Percentiles rank a stretch among this genome's conserved stretches.
Conservation (phyloP, 1,284 basidiomycete genomes). For the Cerrena zonata region DNA sequence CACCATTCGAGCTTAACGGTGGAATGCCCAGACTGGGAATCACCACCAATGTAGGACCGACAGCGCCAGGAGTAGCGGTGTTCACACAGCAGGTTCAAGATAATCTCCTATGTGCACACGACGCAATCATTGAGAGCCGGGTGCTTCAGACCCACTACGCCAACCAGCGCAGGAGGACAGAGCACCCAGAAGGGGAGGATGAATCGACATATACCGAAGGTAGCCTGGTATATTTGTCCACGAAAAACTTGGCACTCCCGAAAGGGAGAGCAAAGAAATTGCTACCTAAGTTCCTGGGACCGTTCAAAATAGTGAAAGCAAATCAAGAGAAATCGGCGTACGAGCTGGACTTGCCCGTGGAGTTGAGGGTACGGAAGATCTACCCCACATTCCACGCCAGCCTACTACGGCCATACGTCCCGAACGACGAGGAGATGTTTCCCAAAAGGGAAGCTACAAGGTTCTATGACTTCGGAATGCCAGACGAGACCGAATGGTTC, state of each 20-base stretch:
- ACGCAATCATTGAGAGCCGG: conserved; percentile 21
- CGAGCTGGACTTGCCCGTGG: conserved; percentile 22
- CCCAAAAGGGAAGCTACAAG: conserved; percentile 13
- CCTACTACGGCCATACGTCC: conserved; percentile 14
- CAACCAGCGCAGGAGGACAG: conserved; percentile 19
- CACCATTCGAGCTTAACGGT: too few relatives aligned
- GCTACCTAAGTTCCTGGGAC: conserved; percentile 31
- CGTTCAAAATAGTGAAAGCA: conserved; percentile 20
- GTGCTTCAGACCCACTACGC: conserved; percentile 21
- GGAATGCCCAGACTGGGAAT: conserved; percentile 23
- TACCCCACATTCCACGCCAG: conserved; percentile 23
- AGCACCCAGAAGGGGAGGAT: conserved; percentile 2
- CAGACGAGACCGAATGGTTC: conserved; percentile 14
- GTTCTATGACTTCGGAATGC: conserved; percentile 21
- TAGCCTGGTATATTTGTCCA: conserved; percentile 28
- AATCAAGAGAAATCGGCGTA: conserved; percentile 18
- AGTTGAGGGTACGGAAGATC: conserved; percentile 18
- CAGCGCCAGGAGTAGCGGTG: conserved; percentile 16
- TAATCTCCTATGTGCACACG: conserved; percentile 24
- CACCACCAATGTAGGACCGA: conserved; percentile 11
- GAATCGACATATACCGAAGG: conserved; percentile 15
- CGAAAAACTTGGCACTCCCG: conserved; percentile 29
- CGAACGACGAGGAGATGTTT: conserved; percentile 19
- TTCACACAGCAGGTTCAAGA: conserved; percentile 20
- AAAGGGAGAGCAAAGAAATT: too few relatives aligned